Conservation (phyloP, 257 asterid species). For the Haberlea rhodopensis region DNA sequence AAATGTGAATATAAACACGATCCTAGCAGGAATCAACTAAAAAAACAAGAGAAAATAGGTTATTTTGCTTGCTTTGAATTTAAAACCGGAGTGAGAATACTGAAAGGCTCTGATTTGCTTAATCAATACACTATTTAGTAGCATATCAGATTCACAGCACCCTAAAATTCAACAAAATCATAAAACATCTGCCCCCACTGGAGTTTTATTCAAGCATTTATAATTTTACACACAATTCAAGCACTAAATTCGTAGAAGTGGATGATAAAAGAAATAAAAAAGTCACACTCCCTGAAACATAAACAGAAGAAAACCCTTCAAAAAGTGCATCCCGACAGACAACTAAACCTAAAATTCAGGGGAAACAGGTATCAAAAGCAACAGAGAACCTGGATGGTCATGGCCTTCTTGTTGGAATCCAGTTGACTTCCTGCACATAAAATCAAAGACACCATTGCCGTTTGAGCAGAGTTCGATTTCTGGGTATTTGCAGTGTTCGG, state of each 20-base stretch:
- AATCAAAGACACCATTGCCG: constrained; percentile 17
- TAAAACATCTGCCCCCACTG: too few species aligned
- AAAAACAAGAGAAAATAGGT: too few species aligned
- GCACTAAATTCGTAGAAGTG: neutral
- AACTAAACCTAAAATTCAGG: neutral
- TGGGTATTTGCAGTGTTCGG: too few species aligned
- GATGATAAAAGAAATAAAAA: neutral
- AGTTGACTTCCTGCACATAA: constrained; percentile 76
- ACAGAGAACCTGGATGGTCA: constrained; percentile 65
- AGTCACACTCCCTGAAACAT: neutral
- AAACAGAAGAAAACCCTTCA: constrained; percentile 9
- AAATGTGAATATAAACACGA: too few species aligned
- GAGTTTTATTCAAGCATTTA: neutral
- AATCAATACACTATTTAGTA: too few species aligned
- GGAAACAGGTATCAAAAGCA: neutral
- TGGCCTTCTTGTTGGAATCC: constrained; percentile 79
- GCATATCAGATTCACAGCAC: too few species aligned
- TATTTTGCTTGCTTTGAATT: too few species aligned
- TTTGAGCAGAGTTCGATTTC: too few species aligned
- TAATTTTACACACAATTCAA: constrained; percentile 4
- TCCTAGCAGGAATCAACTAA: too few species aligned
- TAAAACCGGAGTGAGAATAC: too few species aligned
- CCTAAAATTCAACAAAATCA: too few species aligned
- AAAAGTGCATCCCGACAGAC: neutral
- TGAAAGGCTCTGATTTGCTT: too few species aligned